Base-by-base conservation (phyloP, 768 basidiomycete species). In the Gyrodon lividus region DNA sequence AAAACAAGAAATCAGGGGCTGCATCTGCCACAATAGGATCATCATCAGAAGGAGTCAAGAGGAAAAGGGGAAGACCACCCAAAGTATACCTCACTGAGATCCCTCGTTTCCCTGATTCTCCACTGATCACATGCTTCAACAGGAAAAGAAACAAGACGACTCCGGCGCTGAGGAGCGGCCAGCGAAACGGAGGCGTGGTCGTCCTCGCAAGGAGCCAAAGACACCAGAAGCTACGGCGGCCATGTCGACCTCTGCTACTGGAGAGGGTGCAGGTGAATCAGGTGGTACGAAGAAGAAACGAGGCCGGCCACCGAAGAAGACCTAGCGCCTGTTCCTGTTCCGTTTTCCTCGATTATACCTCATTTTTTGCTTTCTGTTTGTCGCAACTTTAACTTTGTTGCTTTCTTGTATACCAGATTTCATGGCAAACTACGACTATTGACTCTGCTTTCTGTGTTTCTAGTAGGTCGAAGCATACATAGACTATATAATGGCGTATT, bases 131-230 rank as follows among this genome's bases (percentile, higher is more conserved):
- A 39, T 48, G 43, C 51, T 37, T 33, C 23, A 26, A 47, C 52
- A 67, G 59, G 66, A 73, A 62, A 69, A 68, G 61, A 72, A 71
- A 59, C 53, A 60, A 19, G 71, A 70, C 24, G 72, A 72, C 50
- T 83, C 70, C 77, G 83, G 74, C 30, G 74, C 65, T 39, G 80
- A 77, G 43, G 83, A 82, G 55, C 72, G 69, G 41, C 72, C 74
- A 41, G 70, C 77, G 43, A 89, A 89, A 70, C 77, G 85, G 61
- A 82, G 78, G 68, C 80, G 89, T 55, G 88, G 88, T 35, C 82
- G 88, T 54, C 88, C 89, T 50, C 85, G 82, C 57, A 90, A 90
- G 50, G 63, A 64, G 70, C 75, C 80, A 49, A 84, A 79, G 67
- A 75, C 76, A 51, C 52, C 66, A 48, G 71, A 77, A 20, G 59